Conservation (phyloP, 495 filamentous ascomycete genomes). For the Neurospora pannonica region DNA sequence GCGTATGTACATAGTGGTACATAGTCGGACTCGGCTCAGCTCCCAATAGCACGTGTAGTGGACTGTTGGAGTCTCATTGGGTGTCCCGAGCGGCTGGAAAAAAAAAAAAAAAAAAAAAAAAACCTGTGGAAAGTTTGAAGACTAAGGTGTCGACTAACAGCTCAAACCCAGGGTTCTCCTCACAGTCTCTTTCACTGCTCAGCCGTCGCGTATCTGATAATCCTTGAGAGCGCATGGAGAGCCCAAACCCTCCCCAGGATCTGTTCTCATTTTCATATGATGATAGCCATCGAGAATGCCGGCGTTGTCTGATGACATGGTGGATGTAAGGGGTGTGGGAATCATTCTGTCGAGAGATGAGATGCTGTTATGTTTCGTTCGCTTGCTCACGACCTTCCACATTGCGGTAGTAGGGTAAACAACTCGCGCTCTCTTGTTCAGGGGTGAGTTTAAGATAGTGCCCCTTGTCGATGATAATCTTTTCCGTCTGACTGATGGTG, state of each 20-base stretch:
- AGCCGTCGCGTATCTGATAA: neutral
- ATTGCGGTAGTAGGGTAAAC: neutral
- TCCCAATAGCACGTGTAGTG: neutral
- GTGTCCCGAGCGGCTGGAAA: neutral
- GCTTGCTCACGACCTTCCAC: neutral
- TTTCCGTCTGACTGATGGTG: neutral
- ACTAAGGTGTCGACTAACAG: neutral
- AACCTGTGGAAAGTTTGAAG: neutral
- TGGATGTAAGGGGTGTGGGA: neutral
- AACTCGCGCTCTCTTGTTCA: neutral
- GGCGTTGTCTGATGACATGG: neutral
- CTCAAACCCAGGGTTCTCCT: neutral
- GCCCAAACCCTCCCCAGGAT: neutral
- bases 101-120: neutral
- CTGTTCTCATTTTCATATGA: neutral
- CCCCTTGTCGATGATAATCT: neutral
- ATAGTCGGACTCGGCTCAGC: neutral
- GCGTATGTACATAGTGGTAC: neutral
- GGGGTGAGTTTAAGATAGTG: neutral
- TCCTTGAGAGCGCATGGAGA: neutral
- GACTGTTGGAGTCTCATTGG: neutral
- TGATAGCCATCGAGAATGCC: neutral
- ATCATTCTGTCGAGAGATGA: neutral
- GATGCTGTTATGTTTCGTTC: neutral
- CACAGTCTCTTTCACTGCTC: neutral